A percentile compares a stretch with the other conserved stretches of the same genome.
Conservation (phyloP, 1,284 basidiomycete genomes). For the Anthracocystis panici-leucophaei region DNA sequence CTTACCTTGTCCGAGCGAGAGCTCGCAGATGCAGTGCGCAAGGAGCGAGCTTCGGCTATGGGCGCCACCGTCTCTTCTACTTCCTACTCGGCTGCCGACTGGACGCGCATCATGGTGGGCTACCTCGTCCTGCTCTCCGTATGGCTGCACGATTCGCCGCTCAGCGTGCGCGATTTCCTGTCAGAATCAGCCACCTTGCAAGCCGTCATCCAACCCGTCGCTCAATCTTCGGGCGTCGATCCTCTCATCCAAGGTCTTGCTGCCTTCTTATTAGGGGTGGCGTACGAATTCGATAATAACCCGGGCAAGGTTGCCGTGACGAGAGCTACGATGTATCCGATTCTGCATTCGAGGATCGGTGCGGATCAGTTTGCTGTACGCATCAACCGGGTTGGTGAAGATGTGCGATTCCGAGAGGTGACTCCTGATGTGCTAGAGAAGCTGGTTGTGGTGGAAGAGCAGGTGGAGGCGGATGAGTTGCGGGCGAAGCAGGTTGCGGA, state of each 20-base stretch:
- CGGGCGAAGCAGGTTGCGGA: constrained; percentile 27
- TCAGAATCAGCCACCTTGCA: constrained; percentile 88
- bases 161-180: constrained; percentile 87
- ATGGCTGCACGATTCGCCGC: constrained; percentile 97
- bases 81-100: constrained; percentile 70
- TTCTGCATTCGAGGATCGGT: constrained; percentile 82
- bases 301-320: constrained; percentile 54
- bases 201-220: constrained; percentile 84
- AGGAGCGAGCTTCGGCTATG: constrained; percentile 57
- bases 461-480: constrained; percentile 64
- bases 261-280: constrained; percentile 89
- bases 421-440: constrained; percentile 78
- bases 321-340: constrained; percentile 73
- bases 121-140: constrained; percentile 85
- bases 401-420: constrained; percentile 88
- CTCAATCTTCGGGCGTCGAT: constrained; percentile 86
- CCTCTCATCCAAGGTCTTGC: constrained; percentile 89
- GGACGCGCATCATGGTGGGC: constrained; percentile 88
- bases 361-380: constrained; percentile 89
- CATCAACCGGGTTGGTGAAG: constrained; percentile 86
- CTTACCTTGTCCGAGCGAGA: constrained; percentile 75
- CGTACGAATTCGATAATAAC: constrained; percentile 75
- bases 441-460: constrained; percentile 37
- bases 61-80: constrained; percentile 32
- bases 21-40: constrained; percentile 70